phyloP scores from a whole-genome alignment of 495 filamentous ascomycete species.

The Tuber borchii region DNA sequence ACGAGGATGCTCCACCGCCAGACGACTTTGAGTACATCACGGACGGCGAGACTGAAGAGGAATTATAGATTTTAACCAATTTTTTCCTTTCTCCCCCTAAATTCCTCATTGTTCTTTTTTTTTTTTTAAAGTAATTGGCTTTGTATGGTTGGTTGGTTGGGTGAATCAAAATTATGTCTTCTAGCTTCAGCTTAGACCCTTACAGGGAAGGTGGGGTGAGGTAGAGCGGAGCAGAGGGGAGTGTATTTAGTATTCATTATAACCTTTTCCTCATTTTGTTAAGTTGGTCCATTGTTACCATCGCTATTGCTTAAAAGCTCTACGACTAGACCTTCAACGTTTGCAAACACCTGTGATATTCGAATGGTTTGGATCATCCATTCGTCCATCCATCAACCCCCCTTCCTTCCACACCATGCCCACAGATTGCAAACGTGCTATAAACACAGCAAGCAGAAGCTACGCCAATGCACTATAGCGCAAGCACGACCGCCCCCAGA shows the following conservation, averaged over 20 bases:
- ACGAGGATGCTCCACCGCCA: slow-evolving; percentile 72
- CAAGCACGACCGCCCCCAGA: background rate
- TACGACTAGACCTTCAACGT: background rate
- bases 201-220: background rate
- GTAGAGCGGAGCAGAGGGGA: background rate
- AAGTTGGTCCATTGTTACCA: background rate
- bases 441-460: background rate
- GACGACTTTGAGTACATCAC: slow-evolving; percentile 80
- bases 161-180: background rate
- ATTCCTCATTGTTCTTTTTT: background rate
- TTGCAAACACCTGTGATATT: background rate
- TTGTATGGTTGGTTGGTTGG: background rate
- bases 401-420: background rate
- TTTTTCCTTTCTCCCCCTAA: background rate
- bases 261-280: background rate
- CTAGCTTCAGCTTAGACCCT: background rate
- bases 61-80: background rate
- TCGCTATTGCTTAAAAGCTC: background rate
- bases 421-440: background rate
- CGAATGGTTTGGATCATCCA: background rate
- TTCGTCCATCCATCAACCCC: background rate
- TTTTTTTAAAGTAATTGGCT: background rate
- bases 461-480: background rate
- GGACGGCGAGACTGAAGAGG: slow-evolving; percentile 51
- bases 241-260: slow-evolving; percentile 1